These are phyloP conservation scores for Paracoccidioides brasiliensis DNA, from an alignment of 2,329 filamentous ascomycete genomes.

Conservation along the genomic window DNA sequence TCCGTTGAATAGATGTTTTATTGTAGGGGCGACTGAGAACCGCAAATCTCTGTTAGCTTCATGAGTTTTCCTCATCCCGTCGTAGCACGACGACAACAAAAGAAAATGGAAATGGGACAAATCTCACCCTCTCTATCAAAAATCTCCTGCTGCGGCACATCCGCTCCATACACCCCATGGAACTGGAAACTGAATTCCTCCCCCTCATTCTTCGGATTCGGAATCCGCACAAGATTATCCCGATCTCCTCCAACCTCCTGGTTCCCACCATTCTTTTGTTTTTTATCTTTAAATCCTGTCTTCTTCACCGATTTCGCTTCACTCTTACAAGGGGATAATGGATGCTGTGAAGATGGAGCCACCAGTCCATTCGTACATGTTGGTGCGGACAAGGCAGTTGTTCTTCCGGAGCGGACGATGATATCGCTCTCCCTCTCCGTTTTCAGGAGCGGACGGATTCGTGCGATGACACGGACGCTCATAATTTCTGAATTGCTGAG, in stretches of 20 bases:
- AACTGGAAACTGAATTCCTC: conserved; percentile 93
- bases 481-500: conserved; percentile 12
- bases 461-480: conserved; percentile 70
- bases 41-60: neutral
- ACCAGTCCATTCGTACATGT: neutral
- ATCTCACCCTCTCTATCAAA: conserved; percentile 75
- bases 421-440: conserved; percentile 77
- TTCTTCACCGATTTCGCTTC: conserved; percentile 9
- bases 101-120: conserved; percentile 1
- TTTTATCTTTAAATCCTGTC: conserved; percentile 14
- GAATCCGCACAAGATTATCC: conserved; percentile 66
- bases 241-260: conserved; percentile 30
- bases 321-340: conserved; percentile 9
- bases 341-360: neutral
- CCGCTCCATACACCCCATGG: conserved; percentile 77
- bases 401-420: conserved; percentile 57
- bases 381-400: conserved; percentile 12
- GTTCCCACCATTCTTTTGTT: conserved; percentile 15
- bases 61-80: neutral
- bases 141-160: conserved; percentile 69
- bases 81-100: neutral
- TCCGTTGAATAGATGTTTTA: conserved; percentile 78
- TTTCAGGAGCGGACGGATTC: conserved; percentile 76
- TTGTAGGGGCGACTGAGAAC: conserved; percentile 61
- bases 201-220: conserved; percentile 80